These are phyloP conservation scores for Rhazya stricta DNA, from an alignment of 257 asterid species.

Conservation along the genomic window DNA sequence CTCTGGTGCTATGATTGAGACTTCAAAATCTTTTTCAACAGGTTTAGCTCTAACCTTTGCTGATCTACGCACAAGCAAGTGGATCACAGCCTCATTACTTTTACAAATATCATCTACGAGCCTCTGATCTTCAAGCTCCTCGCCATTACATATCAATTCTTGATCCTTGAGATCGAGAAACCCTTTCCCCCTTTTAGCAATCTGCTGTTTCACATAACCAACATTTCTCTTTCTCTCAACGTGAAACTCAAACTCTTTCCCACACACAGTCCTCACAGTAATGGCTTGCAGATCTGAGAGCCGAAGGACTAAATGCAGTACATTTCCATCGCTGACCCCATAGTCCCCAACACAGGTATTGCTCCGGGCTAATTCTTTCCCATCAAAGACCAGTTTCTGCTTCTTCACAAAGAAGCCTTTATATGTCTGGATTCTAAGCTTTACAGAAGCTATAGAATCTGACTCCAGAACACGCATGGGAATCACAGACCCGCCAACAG, in stretches of 20 bases:
- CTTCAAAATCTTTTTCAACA: slow-evolving; percentile 49
- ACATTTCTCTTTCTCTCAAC: slow-evolving; percentile 58
- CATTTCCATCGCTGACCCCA: slow-evolving; percentile 60
- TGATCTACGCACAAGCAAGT: slow-evolving; percentile 57
- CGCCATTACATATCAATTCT: slow-evolving; percentile 54
- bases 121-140: slow-evolving; percentile 78
- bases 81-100: slow-evolving; percentile 55
- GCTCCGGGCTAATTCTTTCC: slow-evolving; percentile 72
- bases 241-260: slow-evolving; percentile 60
- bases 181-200: slow-evolving; percentile 46
- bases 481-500: slow-evolving; percentile 55
- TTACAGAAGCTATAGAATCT: slow-evolving; percentile 75
- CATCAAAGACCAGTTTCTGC: slow-evolving; percentile 67
- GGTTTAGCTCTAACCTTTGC: slow-evolving; percentile 50
- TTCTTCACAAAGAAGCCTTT: slow-evolving; percentile 62
- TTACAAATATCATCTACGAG: slow-evolving; percentile 57
- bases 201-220: slow-evolving; percentile 63
- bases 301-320: slow-evolving; percentile 56
- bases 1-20: slow-evolving; percentile 44
- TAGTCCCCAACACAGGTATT: slow-evolving; percentile 54
- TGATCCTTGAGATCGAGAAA: slow-evolving; percentile 46
- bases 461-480: slow-evolving; percentile 68
- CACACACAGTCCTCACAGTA: slow-evolving; percentile 61
- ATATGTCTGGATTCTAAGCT: slow-evolving; percentile 52
- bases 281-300: slow-evolving; percentile 73